A percentile compares a stretch with the other conserved stretches of the same genome.
Conservation (phyloP, 2,329 filamentous ascomycete species). For the Curvularia lunata region DNA sequence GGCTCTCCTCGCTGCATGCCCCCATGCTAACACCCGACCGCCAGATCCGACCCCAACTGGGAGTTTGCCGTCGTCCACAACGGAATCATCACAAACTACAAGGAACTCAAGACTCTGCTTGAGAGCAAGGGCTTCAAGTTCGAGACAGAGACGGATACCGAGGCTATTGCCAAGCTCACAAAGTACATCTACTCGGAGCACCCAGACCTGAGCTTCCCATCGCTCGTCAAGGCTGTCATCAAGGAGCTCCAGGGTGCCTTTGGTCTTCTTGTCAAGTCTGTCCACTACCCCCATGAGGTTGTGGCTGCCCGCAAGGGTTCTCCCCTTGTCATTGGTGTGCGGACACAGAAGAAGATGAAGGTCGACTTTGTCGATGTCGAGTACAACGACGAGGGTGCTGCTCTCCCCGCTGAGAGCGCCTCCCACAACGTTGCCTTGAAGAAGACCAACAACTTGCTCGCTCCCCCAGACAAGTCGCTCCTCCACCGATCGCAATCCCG, state of each 20-base stretch:
- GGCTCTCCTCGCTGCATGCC: conserved; percentile 2
- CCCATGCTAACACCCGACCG: conserved; percentile 27
- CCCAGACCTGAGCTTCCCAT: conserved; percentile 92
- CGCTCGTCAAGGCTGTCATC: conserved; percentile 96
- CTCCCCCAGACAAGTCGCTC: conserved; percentile 94
- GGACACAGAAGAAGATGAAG: conserved; percentile 99
- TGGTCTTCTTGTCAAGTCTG: conserved; percentile 95
- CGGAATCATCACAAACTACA: conserved; percentile 99
- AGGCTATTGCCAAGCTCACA: conserved; percentile 98
- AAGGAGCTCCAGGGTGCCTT: conserved; percentile 98
- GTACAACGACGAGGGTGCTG: conserved; percentile 80
- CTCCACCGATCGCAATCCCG: conserved; percentile 98
- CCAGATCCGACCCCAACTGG: conserved; percentile 89
- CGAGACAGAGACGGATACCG: conserved; percentile 98
- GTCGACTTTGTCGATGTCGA: conserved; percentile 99
- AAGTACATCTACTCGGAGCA: conserved; percentile 98
- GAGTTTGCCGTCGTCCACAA: conserved; percentile 99
- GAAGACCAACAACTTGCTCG: conserved; percentile 72
- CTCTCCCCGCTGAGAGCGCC: conserved; percentile 87
- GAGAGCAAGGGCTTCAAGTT: conserved; percentile 96
- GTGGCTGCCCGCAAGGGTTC: conserved; percentile 98
- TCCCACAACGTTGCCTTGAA: conserved; percentile 97
- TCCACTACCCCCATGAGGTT: conserved; percentile 97
- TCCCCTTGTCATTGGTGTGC: conserved; percentile 94
- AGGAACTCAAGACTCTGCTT: conserved; percentile 94